These are phyloP conservation scores for Diutina siamensis DNA, from an alignment of 1,139 yeast genomes.

Conservation along the genomic window DNA sequence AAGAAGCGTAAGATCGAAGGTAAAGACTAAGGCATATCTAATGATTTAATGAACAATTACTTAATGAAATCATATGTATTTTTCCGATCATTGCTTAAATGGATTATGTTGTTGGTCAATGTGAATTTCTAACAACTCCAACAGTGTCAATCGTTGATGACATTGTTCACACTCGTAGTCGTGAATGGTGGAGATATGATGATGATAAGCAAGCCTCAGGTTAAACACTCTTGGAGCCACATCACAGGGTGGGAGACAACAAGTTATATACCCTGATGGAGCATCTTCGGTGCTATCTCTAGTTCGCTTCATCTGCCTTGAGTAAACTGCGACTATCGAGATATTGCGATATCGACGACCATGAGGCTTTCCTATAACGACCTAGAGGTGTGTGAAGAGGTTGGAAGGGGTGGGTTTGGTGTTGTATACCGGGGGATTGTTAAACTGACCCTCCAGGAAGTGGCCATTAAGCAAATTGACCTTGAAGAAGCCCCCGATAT, in stretches of 20 bases:
- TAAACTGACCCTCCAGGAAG: slow-evolving; percentile 35
- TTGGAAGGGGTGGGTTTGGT: slow-evolving; percentile 86
- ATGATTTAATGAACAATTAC: slow-evolving; percentile 16
- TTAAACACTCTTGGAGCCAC: slow-evolving; percentile 9
- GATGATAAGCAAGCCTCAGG: slow-evolving; percentile 17
- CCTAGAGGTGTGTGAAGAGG: slow-evolving; percentile 54
- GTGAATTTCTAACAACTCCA: slow-evolving; percentile 30
- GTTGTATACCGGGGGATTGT: slow-evolving; percentile 70
- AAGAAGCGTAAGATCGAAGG: slow-evolving; percentile 16
- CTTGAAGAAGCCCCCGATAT: slow-evolving; percentile 72
- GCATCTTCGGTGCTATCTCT: background rate
- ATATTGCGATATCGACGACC: background rate
- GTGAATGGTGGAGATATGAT: slow-evolving; percentile 17
- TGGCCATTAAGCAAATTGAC: slow-evolving; percentile 67
- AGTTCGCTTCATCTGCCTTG: background rate
- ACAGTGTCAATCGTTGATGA: slow-evolving; percentile 27
- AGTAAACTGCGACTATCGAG: background rate
- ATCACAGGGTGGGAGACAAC: slow-evolving; percentile 2
- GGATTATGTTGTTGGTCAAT: slow-evolving; percentile 45
- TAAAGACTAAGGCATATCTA: background rate
- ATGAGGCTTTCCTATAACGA: slow-evolving; percentile 16
- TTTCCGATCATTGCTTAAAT: slow-evolving; percentile 20
- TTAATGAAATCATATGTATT: slow-evolving; percentile 31
- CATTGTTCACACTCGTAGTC: slow-evolving; percentile 31
- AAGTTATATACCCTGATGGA: background rate